A percentile compares a stretch with the other conserved stretches of the same genome.
Conservation (phyloP, 2,329 filamentous ascomycete genomes). For the Zymoseptoria passerinii region DNA sequence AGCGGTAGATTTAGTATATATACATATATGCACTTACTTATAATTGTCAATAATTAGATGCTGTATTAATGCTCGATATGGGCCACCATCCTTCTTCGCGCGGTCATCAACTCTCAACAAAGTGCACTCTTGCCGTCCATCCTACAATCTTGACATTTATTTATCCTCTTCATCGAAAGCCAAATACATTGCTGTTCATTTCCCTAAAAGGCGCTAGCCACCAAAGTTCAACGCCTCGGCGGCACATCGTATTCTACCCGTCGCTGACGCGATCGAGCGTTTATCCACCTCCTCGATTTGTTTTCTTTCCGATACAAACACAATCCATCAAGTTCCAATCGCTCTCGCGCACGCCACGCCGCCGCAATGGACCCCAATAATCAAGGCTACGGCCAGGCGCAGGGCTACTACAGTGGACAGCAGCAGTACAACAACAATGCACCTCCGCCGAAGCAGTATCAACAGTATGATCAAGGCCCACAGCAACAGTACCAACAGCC, state of each 20-base stretch:
- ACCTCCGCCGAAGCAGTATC: conserved; percentile 3
- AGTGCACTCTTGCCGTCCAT: neutral
- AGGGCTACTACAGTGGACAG: conserved; percentile 15
- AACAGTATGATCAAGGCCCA: conserved; percentile 12
- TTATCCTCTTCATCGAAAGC: neutral
- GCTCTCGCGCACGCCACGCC: neutral
- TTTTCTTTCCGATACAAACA: neutral
- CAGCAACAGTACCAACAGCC: conserved; percentile 11
- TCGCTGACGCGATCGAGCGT: neutral
- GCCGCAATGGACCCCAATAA: neutral
- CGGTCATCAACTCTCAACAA: neutral
- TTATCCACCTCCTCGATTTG: neutral
- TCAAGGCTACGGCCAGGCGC: conserved; percentile 8
- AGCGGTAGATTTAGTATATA: no score
- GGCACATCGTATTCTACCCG: neutral
- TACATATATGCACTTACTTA: no score
- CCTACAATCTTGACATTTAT: neutral
- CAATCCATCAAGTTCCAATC: neutral
- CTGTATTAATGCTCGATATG: no score
- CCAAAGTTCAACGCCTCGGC: neutral
- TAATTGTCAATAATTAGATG: no score
- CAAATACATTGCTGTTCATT: neutral
- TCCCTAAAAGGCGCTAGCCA: neutral
- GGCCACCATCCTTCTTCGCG: no score
- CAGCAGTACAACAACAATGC: conserved; percentile 1